Conservation (phyloP, 768 basidiomycete species). For the Leccinum barrowsii region DNA sequence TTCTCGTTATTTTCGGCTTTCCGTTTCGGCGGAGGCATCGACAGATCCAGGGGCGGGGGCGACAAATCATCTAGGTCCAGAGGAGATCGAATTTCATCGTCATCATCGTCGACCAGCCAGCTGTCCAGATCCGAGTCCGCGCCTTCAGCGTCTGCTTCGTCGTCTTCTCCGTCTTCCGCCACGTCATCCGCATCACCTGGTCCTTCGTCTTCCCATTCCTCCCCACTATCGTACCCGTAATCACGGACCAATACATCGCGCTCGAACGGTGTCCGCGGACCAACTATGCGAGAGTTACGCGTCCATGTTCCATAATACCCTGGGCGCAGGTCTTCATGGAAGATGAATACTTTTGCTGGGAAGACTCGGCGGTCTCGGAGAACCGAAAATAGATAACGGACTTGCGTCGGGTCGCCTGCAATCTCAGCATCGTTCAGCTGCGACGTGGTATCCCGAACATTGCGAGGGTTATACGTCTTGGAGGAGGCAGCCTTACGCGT, state of each 20-base stretch:
- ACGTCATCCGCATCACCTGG: conserved; percentile 74
- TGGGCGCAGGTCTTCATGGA: conserved; percentile 80
- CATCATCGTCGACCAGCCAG: conserved; percentile 61
- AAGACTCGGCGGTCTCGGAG: conserved; percentile 60
- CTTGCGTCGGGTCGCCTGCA: conserved; percentile 63
- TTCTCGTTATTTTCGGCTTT: conserved; percentile 53
- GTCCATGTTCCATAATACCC: conserved; percentile 97
- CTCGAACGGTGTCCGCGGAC: conserved; percentile 79
- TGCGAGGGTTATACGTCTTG: conserved; percentile 31
- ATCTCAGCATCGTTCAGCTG: conserved; percentile 77
- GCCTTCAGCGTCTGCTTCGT: conserved; percentile 57
- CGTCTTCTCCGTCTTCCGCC: conserved; percentile 58
- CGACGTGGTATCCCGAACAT: conserved; percentile 50
- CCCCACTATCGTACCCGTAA: conserved; percentile 92
- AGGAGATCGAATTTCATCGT: conserved; percentile 59
- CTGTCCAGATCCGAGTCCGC: conserved; percentile 39
- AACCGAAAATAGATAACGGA: conserved; percentile 58
- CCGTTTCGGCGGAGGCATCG: conserved; percentile 52
- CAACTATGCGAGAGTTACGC: conserved; percentile 69
- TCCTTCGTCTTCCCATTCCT: conserved; percentile 93
- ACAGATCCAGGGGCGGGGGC: conserved; percentile 28
- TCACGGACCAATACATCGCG: conserved; percentile 76
- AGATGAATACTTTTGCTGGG: conserved; percentile 81
- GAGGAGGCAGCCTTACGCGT: conserved; percentile 18
- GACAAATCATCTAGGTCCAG: conserved; percentile 38